These are phyloP conservation scores for Coelastrella sp. DNA, from an alignment of 139 green algal genomes.

Conservation along the genomic window DNA sequence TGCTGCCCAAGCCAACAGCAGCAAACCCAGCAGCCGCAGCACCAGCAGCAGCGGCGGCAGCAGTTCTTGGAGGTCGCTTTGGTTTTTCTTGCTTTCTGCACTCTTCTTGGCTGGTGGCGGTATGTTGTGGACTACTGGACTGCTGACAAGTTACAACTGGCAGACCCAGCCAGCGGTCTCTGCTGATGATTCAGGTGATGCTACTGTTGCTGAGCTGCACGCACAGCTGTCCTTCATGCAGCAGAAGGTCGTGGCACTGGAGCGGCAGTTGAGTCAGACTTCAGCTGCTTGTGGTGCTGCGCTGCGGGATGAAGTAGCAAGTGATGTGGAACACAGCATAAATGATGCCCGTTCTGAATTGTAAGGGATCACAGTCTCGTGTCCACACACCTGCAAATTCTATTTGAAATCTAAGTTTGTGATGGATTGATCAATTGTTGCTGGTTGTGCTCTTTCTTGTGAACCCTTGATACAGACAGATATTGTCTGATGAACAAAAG, in stretches of 20 bases:
- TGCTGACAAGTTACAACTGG: not conserved
- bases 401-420: too few species aligned
- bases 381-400: too few species aligned
- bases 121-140: not conserved
- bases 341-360: too few species aligned
- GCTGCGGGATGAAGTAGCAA: too few species aligned
- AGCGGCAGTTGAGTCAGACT: slow-evolving; percentile 19
- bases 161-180: not conserved
- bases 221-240: slow-evolving; percentile 3
- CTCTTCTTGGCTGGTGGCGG: not conserved
- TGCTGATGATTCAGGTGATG: not conserved
- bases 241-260: slow-evolving; percentile 13
- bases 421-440: too few species aligned
- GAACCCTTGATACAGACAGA: too few species aligned
- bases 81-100: not conserved
- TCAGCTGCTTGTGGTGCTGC: not conserved
- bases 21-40: not conserved
- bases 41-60: not conserved
- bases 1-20: not conserved
- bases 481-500: too few species aligned
- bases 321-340: too few species aligned
- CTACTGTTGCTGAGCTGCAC: not conserved
- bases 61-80: not conserved
- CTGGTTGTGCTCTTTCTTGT: too few species aligned
- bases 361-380: too few species aligned